Base-by-base conservation (phyloP, 2,329 filamentous ascomycete species). In the Fusarium proliferatum region DNA sequence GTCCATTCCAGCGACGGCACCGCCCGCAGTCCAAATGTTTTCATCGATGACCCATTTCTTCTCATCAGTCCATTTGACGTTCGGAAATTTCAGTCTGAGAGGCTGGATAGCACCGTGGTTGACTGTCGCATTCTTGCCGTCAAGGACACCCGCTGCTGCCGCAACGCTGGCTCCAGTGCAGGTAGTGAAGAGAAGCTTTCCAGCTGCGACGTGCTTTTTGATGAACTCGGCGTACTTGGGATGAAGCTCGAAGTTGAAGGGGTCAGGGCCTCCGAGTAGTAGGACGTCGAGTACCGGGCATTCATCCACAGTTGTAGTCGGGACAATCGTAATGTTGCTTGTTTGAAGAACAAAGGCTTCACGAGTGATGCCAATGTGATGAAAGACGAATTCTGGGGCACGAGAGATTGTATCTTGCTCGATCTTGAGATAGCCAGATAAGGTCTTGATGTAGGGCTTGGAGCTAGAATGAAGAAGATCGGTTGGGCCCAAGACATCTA, bases 21-120 rank as follows among this genome's bases (percentile, higher is more conserved):
- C 85, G 3, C 81, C 81, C 0, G 81, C 82, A 5, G 85, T 87
- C 85, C 85, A 87, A 36, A 86, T 79, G 42, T 86, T 85, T 2
- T 80, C 82, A 55, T 86, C 84, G 2, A 83, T 64, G 61, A 86
- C 77, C 84, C 85, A 87, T 69, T 86, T 83, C 64, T 80, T 81
- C 33, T 84, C 80, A 34, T 71, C 78, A 2, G 80, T 81, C 85
- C 85, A 87, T 8, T 85, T 81, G 16, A 86, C 84, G 2, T 83
- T 79, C 0, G 85, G 83, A 9, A 78, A 81, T 12, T 73, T 67
- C 33, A 79, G 69, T 59, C 77, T 80, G 1, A 81, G 75, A 59
- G 73, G 75, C 3, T 77, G 75, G 49, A 81, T 78, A 5, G 74
- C 75, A 0, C 76, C 61, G 62, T 86, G 81, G 64, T 87, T 86